Evolutionary conservation across 1,139 yeast species (phyloP), one percentile per base, ranked within the genome.

Genomic region (Yamadazyma jaroonii): DNA sequence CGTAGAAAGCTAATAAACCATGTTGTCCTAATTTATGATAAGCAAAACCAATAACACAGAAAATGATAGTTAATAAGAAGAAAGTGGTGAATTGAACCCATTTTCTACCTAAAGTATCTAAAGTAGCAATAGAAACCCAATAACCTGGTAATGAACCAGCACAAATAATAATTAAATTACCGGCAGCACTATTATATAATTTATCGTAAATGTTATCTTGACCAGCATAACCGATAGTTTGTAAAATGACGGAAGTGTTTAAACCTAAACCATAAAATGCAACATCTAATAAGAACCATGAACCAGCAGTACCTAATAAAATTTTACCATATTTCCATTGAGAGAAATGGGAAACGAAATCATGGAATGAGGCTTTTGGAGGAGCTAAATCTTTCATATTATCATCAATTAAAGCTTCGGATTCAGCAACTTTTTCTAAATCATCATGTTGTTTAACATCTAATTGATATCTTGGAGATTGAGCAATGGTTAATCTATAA

Each of bases 261-360:
- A 86, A 77, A 63, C 86, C 83, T 56, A 86, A 72, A 66, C 96
- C 95, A 62, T 92, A 92, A 75, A 81, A 89, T 44, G 97, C 96
- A 60, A 92, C 87, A 74, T 92, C 98, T 65, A 90, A 78, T 72
- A 83, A 74, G 73, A 90, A 90, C 98, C 98, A 92, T 35, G 95
- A 83, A 62, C 90, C 94, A 49, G 97, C 95, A 53, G 98, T 90
- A 61, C 97, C 98, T 38, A 92, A 51, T 52, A 92, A 73, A 44
- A 83, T 79, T 70, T 84, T 85, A 66, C 86, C 82, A 64, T 88
- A 84, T 65, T 74, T 86, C 96, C 97, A 89, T 68, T 88, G 84
- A 38, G 80, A 70, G 61, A 90, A 92, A 63, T 90, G 95, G 24
- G 47, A 33, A 53, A 73, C 52, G 70, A 85, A 85, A 61, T 84